Evolutionary conservation across 305 asterid genomes (phyloP).

Genomic region (Fraxinus velutina): DNA sequence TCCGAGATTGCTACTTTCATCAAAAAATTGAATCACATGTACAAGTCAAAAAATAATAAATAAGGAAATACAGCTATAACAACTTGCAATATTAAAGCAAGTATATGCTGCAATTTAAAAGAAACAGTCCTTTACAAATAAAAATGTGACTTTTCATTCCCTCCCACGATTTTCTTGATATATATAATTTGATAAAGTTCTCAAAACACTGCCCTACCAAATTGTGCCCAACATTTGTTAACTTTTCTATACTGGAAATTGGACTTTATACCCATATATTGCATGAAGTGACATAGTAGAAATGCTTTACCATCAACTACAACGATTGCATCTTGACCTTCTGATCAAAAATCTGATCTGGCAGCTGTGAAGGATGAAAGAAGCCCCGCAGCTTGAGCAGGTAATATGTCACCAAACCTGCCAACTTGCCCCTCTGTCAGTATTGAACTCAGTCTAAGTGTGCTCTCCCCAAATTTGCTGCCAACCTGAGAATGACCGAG

Average conservation of each 20-base stretch:
- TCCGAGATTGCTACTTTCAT: neutral
- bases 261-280: neutral
- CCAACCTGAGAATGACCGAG: constrained; percentile 60
- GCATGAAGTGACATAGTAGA: neutral
- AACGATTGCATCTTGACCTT: neutral
- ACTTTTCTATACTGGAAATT: neutral
- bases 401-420: constrained; percentile 94
- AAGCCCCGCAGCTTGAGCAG: constrained; percentile 96
- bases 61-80: neutral
- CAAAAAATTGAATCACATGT: neutral
- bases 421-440: constrained; percentile 95
- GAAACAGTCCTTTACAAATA: neutral
- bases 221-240: neutral
- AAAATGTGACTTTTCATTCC: neutral
- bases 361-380: constrained; percentile 80
- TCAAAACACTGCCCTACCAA: neutral
- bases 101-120: neutral
- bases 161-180: neutral
- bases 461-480: constrained; percentile 98
- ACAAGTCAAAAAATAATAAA: neutral
- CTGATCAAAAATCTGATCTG: constrained; percentile 62
- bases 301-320: neutral
- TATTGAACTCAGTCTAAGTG: constrained; percentile 82
- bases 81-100: neutral
- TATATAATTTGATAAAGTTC: neutral